phyloP scores from a whole-genome alignment of 140 eudicot species.

The Anethum foeniculum region DNA sequence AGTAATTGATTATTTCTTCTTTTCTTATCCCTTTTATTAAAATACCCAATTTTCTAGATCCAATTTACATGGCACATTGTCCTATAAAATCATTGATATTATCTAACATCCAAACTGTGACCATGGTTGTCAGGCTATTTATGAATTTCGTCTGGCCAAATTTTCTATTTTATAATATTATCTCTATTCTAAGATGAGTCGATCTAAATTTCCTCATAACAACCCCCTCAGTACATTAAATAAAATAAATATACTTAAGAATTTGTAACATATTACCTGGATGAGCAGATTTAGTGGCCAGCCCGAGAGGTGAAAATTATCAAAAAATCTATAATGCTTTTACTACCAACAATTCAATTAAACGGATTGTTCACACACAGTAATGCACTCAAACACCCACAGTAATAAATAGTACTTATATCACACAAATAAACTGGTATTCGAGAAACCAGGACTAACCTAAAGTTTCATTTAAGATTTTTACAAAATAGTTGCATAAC shows the following conservation, averaged over 20 bases:
- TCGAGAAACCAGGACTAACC: too few species aligned
- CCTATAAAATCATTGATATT: not conserved
- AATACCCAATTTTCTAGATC: not conserved
- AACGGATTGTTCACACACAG: too few species aligned
- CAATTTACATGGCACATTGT: not conserved
- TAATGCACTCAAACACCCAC: too few species aligned
- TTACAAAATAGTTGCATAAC: too few species aligned
- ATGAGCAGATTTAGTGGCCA: constrained; percentile 87
- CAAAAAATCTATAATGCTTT: too few species aligned
- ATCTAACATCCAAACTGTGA: not conserved
- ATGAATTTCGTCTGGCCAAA: not conserved
- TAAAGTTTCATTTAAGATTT: too few species aligned
- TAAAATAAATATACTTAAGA: not conserved
- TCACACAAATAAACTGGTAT: too few species aligned
- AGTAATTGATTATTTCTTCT: too few species aligned
- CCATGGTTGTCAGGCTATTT: not conserved
- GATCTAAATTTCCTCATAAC: not conserved
- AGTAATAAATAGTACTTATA: too few species aligned
- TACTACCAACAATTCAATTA: too few species aligned
- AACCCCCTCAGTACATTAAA: not conserved
- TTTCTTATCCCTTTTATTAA: too few species aligned
- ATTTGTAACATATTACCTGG: constrained; percentile 45
- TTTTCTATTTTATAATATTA: too few species aligned
- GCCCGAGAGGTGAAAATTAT: constrained; percentile 74
- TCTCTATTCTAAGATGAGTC: not conserved